Percentiles rank a stretch among this genome's conserved stretches.
Conservation (phyloP, 768 basidiomycete species). For the Infundibulicybe gibba region DNA sequence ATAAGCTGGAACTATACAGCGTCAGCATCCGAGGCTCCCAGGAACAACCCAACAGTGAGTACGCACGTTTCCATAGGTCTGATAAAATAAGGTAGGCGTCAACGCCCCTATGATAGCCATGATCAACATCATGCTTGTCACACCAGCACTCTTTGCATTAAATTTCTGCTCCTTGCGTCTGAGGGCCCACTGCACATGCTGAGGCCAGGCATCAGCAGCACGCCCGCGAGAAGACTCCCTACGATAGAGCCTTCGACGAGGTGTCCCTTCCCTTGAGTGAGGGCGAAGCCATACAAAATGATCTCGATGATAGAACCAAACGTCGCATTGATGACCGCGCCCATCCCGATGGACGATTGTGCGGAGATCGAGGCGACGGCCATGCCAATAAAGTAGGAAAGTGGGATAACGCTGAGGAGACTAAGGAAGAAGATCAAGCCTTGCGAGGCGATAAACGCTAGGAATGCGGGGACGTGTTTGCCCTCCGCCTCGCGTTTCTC, state of each 20-base stretch:
- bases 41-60: constrained; percentile 3
- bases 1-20: constrained; percentile 74
- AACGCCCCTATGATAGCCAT: constrained; percentile 99
- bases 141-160: constrained; percentile 98
- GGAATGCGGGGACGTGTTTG: constrained; percentile 57
- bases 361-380: constrained; percentile 99
- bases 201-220: constrained; percentile 93
- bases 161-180: constrained; percentile 94
- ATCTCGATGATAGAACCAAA: constrained; percentile 99
- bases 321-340: constrained; percentile 98
- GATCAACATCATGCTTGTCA: constrained; percentile 99
- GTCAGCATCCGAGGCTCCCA: constrained; percentile 9
- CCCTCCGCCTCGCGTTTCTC: constrained; percentile 56
- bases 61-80: constrained; percentile 94
- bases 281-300: constrained; percentile 85
- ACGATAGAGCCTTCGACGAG: constrained; percentile 97
- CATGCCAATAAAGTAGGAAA: constrained; percentile 99
- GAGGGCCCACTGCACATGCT: constrained; percentile 94
- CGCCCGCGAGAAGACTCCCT: constrained; percentile 91
- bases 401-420: constrained; percentile 89
- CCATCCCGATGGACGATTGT: constrained; percentile 98
- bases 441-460: constrained; percentile 68
- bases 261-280: constrained; percentile 87
- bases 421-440: constrained; percentile 80
- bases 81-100: constrained; percentile 95